Evolutionary conservation across 306 rosid species (phyloP), one percentile per base, ranked within the genome.

Genomic region (Medicago ruthenica): DNA sequence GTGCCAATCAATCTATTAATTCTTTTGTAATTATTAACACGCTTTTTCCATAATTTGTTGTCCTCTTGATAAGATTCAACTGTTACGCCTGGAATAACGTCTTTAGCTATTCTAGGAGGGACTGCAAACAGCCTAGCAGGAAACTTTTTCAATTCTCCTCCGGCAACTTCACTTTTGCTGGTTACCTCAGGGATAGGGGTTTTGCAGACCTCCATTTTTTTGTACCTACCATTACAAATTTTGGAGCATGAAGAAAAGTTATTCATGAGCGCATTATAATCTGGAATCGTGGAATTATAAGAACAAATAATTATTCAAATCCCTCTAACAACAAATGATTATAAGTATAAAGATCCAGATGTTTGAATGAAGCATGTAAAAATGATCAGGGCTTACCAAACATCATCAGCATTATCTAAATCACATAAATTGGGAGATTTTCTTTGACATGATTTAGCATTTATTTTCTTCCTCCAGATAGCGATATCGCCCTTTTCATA

Each of bases 401-500:
- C 91, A 74, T 90, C 92, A 80, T 92, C 99, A 76, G 89, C 85
- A 81, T 87, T 84, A 24, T 82, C 80, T 67, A 82, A 75, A 68
- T 71, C 83, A 66, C 99, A 92, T 44, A 80, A 34, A 21, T 79
- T 58, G 27, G 65, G 69, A 51, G 93, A 77, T 76, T 87, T 82
- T 71, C 83, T 89, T 73, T 16, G 79, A 87, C 98, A 96, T 74
- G 91, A 88, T 76, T 90, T 86, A 12, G 84, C 84, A 76, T 88
- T 88, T 70, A 76, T 58, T 70, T 86, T 92, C 79, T 96, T 96
- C 84, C 87, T 90, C 85, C 87, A 96, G 70, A 96, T 92, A 64
- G 99, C 99, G 65, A 92, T 88, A 82, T 96, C 99, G 53, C 92
- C 99, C 80, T 92, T 90, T 89, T 96, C 99, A 57, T 90, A 96